Evolutionary conservation across 2,329 filamentous ascomycete species (phyloP).

Genomic region (Pseudogymnoascus pannorum): DNA sequence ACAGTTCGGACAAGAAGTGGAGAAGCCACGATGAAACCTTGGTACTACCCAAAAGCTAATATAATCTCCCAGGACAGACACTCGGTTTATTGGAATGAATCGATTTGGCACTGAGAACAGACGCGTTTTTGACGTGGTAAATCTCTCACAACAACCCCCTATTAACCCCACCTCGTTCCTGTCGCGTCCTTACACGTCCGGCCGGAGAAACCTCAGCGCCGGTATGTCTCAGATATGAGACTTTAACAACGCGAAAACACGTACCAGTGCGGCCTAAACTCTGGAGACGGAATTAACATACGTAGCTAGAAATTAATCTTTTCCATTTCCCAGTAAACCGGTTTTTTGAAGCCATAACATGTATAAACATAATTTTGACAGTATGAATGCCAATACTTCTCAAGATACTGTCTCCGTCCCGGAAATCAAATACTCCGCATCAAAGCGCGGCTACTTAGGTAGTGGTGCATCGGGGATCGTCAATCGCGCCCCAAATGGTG

Average conservation of each 20-base stretch:
- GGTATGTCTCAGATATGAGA: not conserved
- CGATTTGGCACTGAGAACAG: not conserved
- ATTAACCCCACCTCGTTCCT: not conserved
- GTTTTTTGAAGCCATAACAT: not conserved
- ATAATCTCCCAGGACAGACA: not conserved
- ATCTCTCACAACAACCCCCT: not conserved
- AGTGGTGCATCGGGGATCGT: conserved; percentile 16
- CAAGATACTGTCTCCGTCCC: not conserved
- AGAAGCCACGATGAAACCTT: too few relatives aligned
- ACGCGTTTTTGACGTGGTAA: not conserved
- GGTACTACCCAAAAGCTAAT: too few relatives aligned
- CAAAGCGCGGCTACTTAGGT: conserved; percentile 11
- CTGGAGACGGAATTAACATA: not conserved
- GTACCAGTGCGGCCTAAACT: not conserved
- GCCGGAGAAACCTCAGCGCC: not conserved
- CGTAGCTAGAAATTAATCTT: not conserved
- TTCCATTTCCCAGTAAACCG: not conserved
- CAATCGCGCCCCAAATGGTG: conserved; percentile 12
- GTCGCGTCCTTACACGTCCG: too few relatives aligned
- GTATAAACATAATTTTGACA: not conserved
- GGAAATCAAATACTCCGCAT: conserved; percentile 7
- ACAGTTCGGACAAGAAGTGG: too few relatives aligned
- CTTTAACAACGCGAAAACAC: not conserved
- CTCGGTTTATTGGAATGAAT: not conserved
- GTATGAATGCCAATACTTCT: not conserved